A percentile compares a stretch with the other conserved stretches of the same genome.
These are phyloP conservation scores for Termitomyces sp. DNA, from an alignment of 768 basidiomycete species.

Conservation along the genomic window DNA sequence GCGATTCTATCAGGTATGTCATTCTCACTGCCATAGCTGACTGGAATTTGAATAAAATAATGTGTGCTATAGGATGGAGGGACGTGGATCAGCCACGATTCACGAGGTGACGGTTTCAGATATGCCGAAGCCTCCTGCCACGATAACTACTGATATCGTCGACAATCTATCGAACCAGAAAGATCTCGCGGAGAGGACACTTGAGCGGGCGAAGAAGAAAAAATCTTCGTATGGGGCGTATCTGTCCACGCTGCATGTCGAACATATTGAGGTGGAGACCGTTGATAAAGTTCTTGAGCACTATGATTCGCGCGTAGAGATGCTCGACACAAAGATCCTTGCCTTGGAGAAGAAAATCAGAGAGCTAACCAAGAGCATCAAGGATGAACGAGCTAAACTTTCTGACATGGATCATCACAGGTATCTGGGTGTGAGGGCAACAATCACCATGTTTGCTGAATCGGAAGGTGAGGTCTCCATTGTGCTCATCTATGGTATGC, in stretches of 20 bases:
- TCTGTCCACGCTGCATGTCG: slow-evolving; percentile 21
- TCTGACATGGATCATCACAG: slow-evolving; percentile 9
- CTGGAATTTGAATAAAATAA: background rate
- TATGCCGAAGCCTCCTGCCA: slow-evolving; percentile 1
- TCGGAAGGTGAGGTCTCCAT: slow-evolving; percentile 25
- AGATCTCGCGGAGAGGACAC: slow-evolving; percentile 15
- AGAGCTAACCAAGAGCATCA: slow-evolving; percentile 15
- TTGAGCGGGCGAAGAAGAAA: slow-evolving; percentile 20
- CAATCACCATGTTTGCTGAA: slow-evolving; percentile 24
- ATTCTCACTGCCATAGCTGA: background rate
- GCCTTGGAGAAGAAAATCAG: slow-evolving; percentile 18
- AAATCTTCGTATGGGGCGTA: slow-evolving; percentile 22
- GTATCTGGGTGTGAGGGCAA: slow-evolving; percentile 14
- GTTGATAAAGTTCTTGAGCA: slow-evolving; percentile 16
- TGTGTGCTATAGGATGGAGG: slow-evolving; percentile 25
- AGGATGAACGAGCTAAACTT: slow-evolving; percentile 14
- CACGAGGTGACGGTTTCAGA: slow-evolving; percentile 31
- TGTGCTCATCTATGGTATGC: slow-evolving; percentile 29
- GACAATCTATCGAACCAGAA: slow-evolving; percentile 15
- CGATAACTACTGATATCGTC: slow-evolving; percentile 21
- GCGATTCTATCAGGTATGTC: slow-evolving; percentile 27
- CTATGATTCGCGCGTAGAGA: slow-evolving; percentile 21
- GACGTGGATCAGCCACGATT: slow-evolving; percentile 29
- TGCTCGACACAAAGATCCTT: slow-evolving; percentile 22
- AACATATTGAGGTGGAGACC: slow-evolving; percentile 19